These are phyloP conservation scores for Ophiostoma tasmaniense DNA, from an alignment of 2,329 filamentous ascomycete genomes.

Conservation along the genomic window DNA sequence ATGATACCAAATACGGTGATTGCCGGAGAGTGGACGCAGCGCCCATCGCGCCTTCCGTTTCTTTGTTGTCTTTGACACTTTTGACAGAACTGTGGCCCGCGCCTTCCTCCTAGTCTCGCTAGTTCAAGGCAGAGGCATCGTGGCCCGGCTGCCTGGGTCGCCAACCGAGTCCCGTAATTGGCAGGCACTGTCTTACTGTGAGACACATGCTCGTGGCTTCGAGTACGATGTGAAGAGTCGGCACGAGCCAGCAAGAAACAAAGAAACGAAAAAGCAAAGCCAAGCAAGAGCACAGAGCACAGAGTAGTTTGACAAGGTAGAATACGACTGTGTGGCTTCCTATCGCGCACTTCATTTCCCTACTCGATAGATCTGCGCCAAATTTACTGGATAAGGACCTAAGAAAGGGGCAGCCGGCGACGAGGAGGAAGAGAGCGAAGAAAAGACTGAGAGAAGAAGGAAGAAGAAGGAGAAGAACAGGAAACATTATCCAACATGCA, in stretches of 20 bases:
- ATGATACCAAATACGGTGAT: background rate
- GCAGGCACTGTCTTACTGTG: background rate
- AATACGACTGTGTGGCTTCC: slow-evolving; percentile 1
- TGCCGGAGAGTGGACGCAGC: background rate
- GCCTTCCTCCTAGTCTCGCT: background rate
- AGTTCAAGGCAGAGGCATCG: background rate
- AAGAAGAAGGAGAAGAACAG: background rate
- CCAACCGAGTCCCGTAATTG: background rate
- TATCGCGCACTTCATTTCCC: background rate
- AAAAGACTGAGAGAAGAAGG: background rate
- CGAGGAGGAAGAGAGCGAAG: background rate
- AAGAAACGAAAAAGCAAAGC: background rate
- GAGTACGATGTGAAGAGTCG: background rate
- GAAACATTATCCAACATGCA: background rate
- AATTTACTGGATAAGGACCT: background rate
- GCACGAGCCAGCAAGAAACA: too few relatives aligned
- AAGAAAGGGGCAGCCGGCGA: background rate
- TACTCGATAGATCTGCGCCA: background rate
- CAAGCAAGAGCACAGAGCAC: background rate
- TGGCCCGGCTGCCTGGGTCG: background rate
- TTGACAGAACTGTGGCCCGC: background rate
- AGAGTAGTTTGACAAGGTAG: background rate
- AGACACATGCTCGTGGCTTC: background rate
- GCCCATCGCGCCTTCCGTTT: background rate
- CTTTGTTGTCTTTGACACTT: background rate